These are phyloP conservation scores for Coprinopsis sp. DNA, from an alignment of 768 basidiomycete species.

Conservation along the genomic window DNA sequence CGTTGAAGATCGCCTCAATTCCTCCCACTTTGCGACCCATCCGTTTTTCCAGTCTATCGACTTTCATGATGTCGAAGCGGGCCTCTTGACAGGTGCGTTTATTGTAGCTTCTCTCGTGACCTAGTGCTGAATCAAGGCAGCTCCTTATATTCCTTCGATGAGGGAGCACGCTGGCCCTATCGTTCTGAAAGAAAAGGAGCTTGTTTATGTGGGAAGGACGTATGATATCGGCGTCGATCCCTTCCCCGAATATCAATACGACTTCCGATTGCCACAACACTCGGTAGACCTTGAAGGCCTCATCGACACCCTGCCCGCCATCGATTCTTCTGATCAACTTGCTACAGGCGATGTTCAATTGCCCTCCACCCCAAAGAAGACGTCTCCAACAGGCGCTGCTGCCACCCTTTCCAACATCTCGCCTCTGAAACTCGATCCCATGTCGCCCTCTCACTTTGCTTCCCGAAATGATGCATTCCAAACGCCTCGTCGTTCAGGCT, in stretches of 20 bases:
- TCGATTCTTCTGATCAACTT: neutral
- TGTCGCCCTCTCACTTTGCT: neutral
- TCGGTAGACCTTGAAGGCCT: neutral
- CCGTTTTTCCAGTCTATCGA: slow-evolving; percentile 6
- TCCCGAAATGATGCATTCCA: neutral
- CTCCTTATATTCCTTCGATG: slow-evolving; percentile 2
- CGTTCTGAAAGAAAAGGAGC: slow-evolving; percentile 2
- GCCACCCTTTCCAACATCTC: neutral
- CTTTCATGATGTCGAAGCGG: slow-evolving; percentile 4
- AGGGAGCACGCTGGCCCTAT: neutral
- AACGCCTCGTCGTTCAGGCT: neutral
- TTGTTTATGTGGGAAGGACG: slow-evolving; percentile 5
- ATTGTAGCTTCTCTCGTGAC: neutral
- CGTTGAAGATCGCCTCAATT: slow-evolving; percentile 3
- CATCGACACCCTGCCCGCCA: neutral
- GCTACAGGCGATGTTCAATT: neutral
- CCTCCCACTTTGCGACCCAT: slow-evolving; percentile 3
- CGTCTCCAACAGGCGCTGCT: neutral
- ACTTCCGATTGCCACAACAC: neutral
- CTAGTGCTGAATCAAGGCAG: neutral
- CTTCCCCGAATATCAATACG: slow-evolving; percentile 10
- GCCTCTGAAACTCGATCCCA: neutral
- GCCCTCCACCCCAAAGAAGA: neutral
- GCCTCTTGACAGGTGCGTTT: slow-evolving; percentile 4
- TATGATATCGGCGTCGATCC: slow-evolving; percentile 4